A percentile compares a stretch with the other conserved stretches of the same genome.
phyloP scores from a whole-genome alignment of 2,329 filamentous ascomycete species.

The Chaetomium sp. region DNA sequence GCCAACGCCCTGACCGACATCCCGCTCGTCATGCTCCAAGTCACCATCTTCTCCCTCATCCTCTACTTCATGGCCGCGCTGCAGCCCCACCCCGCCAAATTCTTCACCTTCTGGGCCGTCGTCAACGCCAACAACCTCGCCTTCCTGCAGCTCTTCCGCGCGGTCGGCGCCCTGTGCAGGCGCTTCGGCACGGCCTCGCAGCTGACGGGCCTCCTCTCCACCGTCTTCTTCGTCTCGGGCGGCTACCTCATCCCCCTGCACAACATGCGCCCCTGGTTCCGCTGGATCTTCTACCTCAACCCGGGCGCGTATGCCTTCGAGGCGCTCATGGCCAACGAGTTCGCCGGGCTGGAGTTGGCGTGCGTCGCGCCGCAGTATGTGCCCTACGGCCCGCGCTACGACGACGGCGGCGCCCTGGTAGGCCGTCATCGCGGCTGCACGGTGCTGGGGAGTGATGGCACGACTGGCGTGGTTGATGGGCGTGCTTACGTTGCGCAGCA shows the following conservation, averaged over 20 bases:
- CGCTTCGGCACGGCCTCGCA: slow-evolving; percentile 8
- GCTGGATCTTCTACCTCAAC: slow-evolving; percentile 11
- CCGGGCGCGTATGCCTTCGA: slow-evolving; percentile 11
- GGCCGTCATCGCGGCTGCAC: neutral
- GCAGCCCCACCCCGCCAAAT: neutral
- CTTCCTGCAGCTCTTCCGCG: slow-evolving; percentile 8
- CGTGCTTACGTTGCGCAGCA: slow-evolving; percentile 10
- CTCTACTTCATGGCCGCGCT: slow-evolving; percentile 12
- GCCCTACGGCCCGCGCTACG: neutral
- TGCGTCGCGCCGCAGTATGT: slow-evolving; percentile 14
- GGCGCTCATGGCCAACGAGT: slow-evolving; percentile 8
- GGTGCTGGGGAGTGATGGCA: slow-evolving; percentile 1
- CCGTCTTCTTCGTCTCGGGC: slow-evolving; percentile 8
- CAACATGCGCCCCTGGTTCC: slow-evolving; percentile 7
- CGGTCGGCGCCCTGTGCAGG: slow-evolving; percentile 10
- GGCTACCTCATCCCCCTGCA: slow-evolving; percentile 4
- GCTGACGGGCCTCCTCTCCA: slow-evolving; percentile 7
- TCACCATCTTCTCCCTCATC: slow-evolving; percentile 6
- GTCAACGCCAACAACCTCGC: slow-evolving; percentile 5
- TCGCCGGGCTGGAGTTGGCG: neutral
- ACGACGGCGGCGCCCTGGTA: neutral
- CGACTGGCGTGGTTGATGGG: slow-evolving; percentile 1
- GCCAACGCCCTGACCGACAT: slow-evolving; percentile 14
- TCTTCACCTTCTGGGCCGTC: slow-evolving; percentile 13
- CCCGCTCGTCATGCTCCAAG: slow-evolving; percentile 10